Evolutionary conservation across 352 stramenopile genomes (phyloP).

Genomic region (Pythium rishiriense): DNA sequence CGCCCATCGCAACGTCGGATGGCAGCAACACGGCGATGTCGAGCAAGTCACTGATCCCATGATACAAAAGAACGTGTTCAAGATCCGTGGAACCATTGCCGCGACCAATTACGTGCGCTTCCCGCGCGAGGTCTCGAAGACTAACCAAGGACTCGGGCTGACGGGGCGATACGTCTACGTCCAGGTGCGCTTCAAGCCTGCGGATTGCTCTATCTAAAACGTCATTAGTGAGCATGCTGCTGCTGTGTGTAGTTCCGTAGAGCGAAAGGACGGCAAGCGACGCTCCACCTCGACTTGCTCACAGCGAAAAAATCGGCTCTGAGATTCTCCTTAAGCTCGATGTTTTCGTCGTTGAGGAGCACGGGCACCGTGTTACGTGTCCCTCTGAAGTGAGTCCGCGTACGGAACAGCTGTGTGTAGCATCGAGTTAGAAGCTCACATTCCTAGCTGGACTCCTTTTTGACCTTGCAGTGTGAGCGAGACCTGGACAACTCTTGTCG

Average conservation of each 20-base stretch:
- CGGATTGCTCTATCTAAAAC: not conserved
- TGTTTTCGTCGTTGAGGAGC: slow-evolving; percentile 57
- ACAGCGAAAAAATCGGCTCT: slow-evolving; percentile 68
- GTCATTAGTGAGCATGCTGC: not conserved
- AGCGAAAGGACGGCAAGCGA: slow-evolving; percentile 42
- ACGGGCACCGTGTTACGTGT: slow-evolving; percentile 62
- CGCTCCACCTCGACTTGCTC: slow-evolving; percentile 69
- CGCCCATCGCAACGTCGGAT: slow-evolving; percentile 58
- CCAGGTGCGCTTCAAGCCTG: slow-evolving; percentile 37
- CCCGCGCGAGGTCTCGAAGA: slow-evolving; percentile 54
- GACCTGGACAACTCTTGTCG: slow-evolving; percentile 61
- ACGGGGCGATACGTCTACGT: slow-evolving; percentile 71
- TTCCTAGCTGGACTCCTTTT: not conserved
- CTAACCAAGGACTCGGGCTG: slow-evolving; percentile 56
- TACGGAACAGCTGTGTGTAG: too few relatives aligned
- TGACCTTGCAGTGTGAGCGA: slow-evolving; percentile 20
- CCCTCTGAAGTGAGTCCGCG: slow-evolving; percentile 34
- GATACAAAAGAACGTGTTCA: slow-evolving; percentile 82
- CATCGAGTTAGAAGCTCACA: not conserved
- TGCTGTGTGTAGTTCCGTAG: slow-evolving; percentile 42
- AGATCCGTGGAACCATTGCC: slow-evolving; percentile 69
- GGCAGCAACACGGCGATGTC: slow-evolving; percentile 60
- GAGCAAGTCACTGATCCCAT: slow-evolving; percentile 60
- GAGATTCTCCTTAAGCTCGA: slow-evolving; percentile 71
- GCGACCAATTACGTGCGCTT: slow-evolving; percentile 76